Evolutionary conservation across 2,329 filamentous ascomycete genomes (phyloP).

Genomic region (Aspergillus melleus): DNA sequence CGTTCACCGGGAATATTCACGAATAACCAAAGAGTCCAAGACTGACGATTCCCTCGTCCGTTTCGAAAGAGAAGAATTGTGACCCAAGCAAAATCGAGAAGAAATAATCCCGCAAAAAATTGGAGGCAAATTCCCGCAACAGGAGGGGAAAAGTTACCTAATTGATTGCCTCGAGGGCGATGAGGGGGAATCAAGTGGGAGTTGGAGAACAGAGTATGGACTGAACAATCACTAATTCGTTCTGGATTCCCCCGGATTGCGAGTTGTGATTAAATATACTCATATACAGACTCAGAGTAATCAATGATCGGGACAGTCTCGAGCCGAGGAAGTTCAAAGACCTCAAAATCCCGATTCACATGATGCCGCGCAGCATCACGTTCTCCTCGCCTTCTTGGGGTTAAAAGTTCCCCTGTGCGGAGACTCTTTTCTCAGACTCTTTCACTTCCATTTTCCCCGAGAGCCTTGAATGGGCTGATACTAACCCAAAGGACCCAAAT

Average conservation of each 20-base stretch:
- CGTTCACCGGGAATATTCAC: conserved; percentile 30
- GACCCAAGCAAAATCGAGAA: not conserved
- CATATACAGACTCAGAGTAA: no score
- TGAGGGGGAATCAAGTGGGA: not conserved
- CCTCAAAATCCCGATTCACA: not conserved
- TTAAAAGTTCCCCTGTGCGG: no score
- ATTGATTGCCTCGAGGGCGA: not conserved
- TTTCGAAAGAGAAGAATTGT: no score
- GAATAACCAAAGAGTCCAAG: conserved; percentile 8
- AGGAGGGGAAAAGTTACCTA: not conserved
- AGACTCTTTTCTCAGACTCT: no score
- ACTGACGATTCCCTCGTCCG: no score
- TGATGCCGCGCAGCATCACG: not conserved
- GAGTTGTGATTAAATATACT: no score
- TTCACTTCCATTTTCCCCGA: not conserved
- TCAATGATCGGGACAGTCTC: not conserved
- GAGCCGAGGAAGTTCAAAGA: not conserved
- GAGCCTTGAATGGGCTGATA: not conserved
- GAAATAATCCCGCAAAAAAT: not conserved
- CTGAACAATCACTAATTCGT: no score
- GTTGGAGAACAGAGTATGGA: no score
- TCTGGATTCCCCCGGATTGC: no score
- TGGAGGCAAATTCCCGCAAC: not conserved
- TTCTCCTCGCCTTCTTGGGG: not conserved
- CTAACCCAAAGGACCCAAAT: not conserved